Conservation (phyloP, 805 yeast genomes). For the Wickerhamomyces chaumierensis region DNA sequence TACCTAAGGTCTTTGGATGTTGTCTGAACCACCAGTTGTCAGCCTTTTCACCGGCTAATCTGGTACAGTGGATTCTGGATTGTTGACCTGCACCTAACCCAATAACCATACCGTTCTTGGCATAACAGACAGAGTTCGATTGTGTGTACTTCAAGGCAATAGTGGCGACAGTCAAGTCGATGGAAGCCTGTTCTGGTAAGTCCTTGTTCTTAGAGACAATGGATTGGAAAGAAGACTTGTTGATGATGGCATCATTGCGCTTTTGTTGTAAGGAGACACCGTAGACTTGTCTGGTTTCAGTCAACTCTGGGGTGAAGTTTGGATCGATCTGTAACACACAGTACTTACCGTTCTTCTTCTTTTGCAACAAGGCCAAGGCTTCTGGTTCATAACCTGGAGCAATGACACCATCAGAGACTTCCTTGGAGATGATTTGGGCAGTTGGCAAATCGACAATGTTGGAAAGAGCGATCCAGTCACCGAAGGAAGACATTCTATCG, state of each 20-base stretch:
- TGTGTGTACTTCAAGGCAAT: conserved; percentile 96
- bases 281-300: conserved; percentile 90
- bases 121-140: conserved; percentile 96
- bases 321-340: conserved; percentile 96
- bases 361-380: conserved; percentile 78
- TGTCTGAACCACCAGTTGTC: conserved; percentile 99
- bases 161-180: conserved; percentile 94
- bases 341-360: conserved; percentile 96
- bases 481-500: conserved; percentile 98
- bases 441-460: conserved; percentile 94
- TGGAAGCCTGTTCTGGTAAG: conserved; percentile 82
- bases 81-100: conserved; percentile 99
- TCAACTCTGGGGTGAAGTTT: conserved; percentile 66
- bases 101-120: conserved; percentile 97
- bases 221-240: conserved; percentile 82
- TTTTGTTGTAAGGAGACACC: conserved; percentile 94
- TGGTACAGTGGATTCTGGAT: conserved; percentile 97
- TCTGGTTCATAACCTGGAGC: conserved; percentile 95
- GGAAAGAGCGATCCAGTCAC: conserved; percentile 95
- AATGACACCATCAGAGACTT: conserved; percentile 96
- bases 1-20: conserved; percentile 85
- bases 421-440: conserved; percentile 93
- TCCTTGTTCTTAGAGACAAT: conserved; percentile 79
- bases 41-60: conserved; percentile 98
- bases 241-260: conserved; percentile 95